Evolutionary conservation across 306 rosid genomes (phyloP).

Genomic region (Malus sylvestris): DNA sequence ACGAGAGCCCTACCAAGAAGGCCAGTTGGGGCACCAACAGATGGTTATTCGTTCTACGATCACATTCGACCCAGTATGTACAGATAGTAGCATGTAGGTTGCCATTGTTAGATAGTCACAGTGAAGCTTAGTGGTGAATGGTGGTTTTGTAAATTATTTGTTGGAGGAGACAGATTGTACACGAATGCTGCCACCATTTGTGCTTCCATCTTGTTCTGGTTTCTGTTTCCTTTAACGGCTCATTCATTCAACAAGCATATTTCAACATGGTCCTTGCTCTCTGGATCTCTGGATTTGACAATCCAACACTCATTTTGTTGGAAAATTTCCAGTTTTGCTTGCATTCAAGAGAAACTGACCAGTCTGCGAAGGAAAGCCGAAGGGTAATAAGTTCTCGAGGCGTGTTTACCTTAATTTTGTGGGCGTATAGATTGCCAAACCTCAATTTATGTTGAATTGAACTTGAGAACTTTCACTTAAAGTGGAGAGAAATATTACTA

Average conservation of each 20-base stretch:
- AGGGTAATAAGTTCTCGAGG: too few relatives aligned
- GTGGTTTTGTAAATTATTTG: background rate
- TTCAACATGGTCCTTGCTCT: too few relatives aligned
- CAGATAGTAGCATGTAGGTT: slow-evolving; percentile 17
- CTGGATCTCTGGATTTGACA: too few relatives aligned
- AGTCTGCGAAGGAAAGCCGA: background rate
- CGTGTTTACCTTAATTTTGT: too few relatives aligned
- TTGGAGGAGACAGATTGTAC: background rate
- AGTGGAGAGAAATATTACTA: too few relatives aligned
- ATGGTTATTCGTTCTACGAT: slow-evolving; percentile 33
- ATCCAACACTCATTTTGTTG: too few relatives aligned
- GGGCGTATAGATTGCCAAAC: too few relatives aligned
- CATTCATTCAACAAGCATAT: too few relatives aligned
- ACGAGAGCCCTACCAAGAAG: slow-evolving; percentile 37
- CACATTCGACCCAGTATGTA: slow-evolving; percentile 49
- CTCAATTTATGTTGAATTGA: too few relatives aligned
- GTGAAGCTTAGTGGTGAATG: background rate
- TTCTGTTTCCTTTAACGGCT: background rate
- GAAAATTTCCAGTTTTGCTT: too few relatives aligned
- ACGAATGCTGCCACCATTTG: background rate
- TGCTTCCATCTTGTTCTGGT: background rate
- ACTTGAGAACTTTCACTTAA: background rate
- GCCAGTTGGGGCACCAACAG: slow-evolving; percentile 26
- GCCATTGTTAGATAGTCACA: background rate
- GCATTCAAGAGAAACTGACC: too few relatives aligned